Base-by-base conservation (phyloP, 148 eudicot genomes). In the Talinum fruticosum region DNA sequence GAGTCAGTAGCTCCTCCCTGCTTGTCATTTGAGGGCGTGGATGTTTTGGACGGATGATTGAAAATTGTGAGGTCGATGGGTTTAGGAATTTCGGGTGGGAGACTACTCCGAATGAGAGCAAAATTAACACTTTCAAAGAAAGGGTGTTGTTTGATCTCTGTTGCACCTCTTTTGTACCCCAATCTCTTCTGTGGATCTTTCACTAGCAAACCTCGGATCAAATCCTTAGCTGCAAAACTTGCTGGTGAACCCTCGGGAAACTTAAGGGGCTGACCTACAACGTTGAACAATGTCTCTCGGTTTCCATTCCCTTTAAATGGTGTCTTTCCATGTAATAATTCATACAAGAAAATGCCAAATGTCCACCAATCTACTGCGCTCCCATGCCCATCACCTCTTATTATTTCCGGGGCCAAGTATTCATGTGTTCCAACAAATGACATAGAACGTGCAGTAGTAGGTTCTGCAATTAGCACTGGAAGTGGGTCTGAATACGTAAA, bases 361-460 rank as follows among this genome's bases (percentile, higher is more conserved):
- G 97, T 92, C 97, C 97, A 92, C 97, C 97, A 92, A 75, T 92
- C 97, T 26, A 93, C 97, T 6, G 97, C 87, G 81, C 95, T 93
- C 16, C 97, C 97, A 85, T 93, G 97, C 34, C 97, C 97, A 41
- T 93, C 97, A 49, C 93, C 93, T 86, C 90, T 84, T 28, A 92
- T 87, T 69, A 91, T 91, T 62, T 91, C 97, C 62, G 93, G 97
- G 71, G 97, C 87, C 64, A 91, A 79, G 78, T 91, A 92, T 75
- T 92, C 97, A 49, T 90, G 97, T 19, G 97, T 93, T 19, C 95
- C 97, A 21, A 93, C 97, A 75, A 93, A 93, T 24, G 97, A 90
- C 94, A 89, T 90, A 26, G 97, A 93, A 2, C 91, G 82, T 13
- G 97, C 95, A 41, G 79, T 83, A 64, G 91, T 93, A 6, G 97